Conservation (phyloP, 768 basidiomycete species). For the Cystofilobasidium macerans region DNA sequence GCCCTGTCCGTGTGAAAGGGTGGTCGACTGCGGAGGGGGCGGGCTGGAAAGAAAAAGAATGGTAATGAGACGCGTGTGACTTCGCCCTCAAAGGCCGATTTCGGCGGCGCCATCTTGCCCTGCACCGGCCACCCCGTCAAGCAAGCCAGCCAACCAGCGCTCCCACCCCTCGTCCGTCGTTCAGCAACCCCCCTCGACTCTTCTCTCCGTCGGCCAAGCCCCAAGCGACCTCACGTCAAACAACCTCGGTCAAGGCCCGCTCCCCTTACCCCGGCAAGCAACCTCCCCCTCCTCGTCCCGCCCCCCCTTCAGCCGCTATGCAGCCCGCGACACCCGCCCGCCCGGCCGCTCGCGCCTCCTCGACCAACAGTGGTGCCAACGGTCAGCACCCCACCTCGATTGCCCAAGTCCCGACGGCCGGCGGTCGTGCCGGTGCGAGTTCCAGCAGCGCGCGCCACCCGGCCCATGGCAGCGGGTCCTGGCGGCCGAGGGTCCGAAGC, state of each 20-base stretch:
- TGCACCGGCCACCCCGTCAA: too few species aligned
- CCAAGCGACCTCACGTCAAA: too few species aligned
- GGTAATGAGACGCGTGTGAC: background rate
- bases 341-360: background rate
- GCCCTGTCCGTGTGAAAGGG: too few species aligned
- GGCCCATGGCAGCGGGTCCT: background rate
- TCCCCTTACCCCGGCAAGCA: background rate
- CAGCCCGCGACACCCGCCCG: background rate
- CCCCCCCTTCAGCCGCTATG: background rate
- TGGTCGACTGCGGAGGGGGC: too few species aligned
- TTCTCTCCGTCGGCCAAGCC: too few species aligned
- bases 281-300: background rate
- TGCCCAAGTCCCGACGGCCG: background rate
- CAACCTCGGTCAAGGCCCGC: background rate
- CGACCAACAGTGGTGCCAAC: background rate
- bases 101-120: too few species aligned
- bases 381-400: background rate
- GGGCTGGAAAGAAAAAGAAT: background rate
- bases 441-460: background rate
- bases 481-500: constrained; percentile 5
- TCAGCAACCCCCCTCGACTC: background rate
- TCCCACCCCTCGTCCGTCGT: too few species aligned
- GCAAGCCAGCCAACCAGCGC: too few species aligned
- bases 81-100: too few species aligned
- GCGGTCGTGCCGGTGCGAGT: background rate